phyloP scores from a whole-genome alignment of 2,329 filamentous ascomycete genomes.

The Colletotrichum sp. region DNA sequence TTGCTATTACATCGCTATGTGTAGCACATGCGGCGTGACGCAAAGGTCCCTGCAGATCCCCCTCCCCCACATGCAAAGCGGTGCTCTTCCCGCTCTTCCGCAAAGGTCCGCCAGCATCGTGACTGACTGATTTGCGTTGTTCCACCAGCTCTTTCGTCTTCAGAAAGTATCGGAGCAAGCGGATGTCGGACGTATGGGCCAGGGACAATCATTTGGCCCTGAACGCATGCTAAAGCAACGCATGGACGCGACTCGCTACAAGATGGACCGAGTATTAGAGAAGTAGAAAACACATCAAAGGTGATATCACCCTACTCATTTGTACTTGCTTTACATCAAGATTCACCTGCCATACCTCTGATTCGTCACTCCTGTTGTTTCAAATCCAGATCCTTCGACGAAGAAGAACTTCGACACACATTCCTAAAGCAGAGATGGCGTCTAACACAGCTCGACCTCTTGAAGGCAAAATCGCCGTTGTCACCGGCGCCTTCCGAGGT shows the following conservation, averaged over 20 bases:
- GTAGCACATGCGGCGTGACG: not conserved
- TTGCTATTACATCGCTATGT: not conserved
- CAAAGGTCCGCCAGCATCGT: not conserved
- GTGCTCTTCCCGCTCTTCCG: not conserved
- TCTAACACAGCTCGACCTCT: not conserved
- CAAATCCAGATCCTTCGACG: not conserved
- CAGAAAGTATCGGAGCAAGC: not conserved
- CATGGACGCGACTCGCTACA: not conserved
- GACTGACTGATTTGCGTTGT: not conserved
- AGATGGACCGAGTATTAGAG: not conserved
- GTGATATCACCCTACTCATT: not conserved
- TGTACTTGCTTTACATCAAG: not conserved
- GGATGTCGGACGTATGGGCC: not conserved
- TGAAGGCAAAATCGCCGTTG: not conserved
- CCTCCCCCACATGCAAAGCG: not conserved
- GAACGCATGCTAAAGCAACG: not conserved
- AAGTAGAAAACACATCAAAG: not conserved
- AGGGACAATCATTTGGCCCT: not conserved
- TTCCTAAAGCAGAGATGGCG: not conserved
- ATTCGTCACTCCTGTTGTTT: not conserved
- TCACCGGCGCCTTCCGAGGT: not conserved
- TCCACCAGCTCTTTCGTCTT: not conserved
- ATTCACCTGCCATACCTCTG: not conserved
- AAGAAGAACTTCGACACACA: not conserved
- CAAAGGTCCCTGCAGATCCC: not conserved